These are phyloP conservation scores for Lavandula angustifolia DNA, from an alignment of 257 asterid species.

Conservation along the genomic window DNA sequence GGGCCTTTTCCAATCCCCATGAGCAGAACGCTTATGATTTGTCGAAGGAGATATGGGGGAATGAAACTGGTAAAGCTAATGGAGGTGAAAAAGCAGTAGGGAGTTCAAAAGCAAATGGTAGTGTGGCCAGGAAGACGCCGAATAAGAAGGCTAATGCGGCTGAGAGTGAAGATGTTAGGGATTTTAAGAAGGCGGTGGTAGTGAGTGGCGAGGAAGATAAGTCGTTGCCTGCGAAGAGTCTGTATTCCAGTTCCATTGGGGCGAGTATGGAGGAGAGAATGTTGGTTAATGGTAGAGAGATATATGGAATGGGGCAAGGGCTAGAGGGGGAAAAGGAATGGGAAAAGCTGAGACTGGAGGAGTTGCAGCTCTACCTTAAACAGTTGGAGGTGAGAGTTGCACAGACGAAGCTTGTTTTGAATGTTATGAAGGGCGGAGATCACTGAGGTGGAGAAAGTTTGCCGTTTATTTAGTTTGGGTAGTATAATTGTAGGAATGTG, in stretches of 20 bases:
- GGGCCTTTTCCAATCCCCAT: constrained; percentile 42
- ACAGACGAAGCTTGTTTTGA: constrained; percentile 41
- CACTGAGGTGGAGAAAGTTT: constrained; percentile 19
- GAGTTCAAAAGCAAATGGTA: constrained; percentile 39
- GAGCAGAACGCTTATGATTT: constrained; percentile 51
- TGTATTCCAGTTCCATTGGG: constrained; percentile 19
- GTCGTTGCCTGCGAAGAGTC: neutral
- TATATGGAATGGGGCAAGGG: constrained; percentile 36
- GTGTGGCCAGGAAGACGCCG: constrained; percentile 31
- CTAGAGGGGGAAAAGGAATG: constrained; percentile 42
- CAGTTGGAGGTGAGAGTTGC: constrained; percentile 39
- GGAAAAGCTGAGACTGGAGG: constrained; percentile 39
- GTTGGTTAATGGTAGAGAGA: constrained; percentile 32
- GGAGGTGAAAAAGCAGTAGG: constrained; percentile 30
- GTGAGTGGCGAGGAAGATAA: constrained; percentile 18
- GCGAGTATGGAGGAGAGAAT: constrained; percentile 41
- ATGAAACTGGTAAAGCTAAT: constrained; percentile 25
- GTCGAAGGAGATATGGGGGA: constrained; percentile 57
- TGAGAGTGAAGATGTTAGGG: constrained; percentile 30
- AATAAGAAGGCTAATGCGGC: constrained; percentile 24
- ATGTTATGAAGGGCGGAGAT: constrained; percentile 27
- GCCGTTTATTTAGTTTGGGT: neutral
- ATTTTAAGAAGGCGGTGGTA: constrained; percentile 21
- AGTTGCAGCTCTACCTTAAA: constrained; percentile 33
- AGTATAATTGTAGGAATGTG: constrained; percentile 1